A percentile compares a stretch with the other conserved stretches of the same genome.
These are phyloP conservation scores for Phytophthora syringae DNA, from an alignment of 352 stramenopile species.

Conservation along the genomic window DNA sequence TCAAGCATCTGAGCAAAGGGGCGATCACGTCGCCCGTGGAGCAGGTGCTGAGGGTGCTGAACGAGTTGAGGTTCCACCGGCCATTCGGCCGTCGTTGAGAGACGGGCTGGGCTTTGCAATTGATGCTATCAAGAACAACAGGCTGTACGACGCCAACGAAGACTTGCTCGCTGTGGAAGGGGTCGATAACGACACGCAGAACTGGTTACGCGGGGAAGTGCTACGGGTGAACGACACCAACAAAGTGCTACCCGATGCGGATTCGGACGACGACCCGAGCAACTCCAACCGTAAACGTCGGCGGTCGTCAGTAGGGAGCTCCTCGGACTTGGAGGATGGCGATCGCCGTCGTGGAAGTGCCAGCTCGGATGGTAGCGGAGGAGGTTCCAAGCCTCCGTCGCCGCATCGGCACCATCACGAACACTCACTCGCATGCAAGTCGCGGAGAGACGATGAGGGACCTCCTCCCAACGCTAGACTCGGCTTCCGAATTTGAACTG, in stretches of 20 bases:
- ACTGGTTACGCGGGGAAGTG: constrained; percentile 85
- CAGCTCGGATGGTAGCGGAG: constrained; percentile 20
- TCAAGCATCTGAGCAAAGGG: constrained; percentile 63
- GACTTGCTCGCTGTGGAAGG: constrained; percentile 68
- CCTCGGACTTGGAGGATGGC: constrained; percentile 19
- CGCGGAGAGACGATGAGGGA: constrained; percentile 71
- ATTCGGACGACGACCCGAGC: constrained; percentile 36
- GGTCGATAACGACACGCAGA: constrained; percentile 84
- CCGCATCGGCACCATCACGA: constrained; percentile 26
- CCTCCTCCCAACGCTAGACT: constrained; percentile 61
- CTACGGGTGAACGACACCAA: constrained; percentile 69
- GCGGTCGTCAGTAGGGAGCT: constrained; percentile 29
- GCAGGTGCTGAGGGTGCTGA: constrained; percentile 73
- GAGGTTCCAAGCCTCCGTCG: constrained; percentile 4
- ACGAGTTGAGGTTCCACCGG: constrained; percentile 85
- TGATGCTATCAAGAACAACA: constrained; percentile 88
- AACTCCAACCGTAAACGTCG: constrained; percentile 22
- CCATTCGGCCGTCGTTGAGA: constrained; percentile 53
- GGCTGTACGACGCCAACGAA: constrained; percentile 83
- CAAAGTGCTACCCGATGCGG: constrained; percentile 61
- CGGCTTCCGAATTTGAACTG: constrained; percentile 70
- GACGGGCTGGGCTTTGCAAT: constrained; percentile 84
- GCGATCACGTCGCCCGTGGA: constrained; percentile 82
- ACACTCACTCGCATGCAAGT: constrained; percentile 23
- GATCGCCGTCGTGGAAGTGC: not conserved